Conservation (phyloP, 2,329 filamentous ascomycete species). For the Chrysoporthe cubensis region DNA sequence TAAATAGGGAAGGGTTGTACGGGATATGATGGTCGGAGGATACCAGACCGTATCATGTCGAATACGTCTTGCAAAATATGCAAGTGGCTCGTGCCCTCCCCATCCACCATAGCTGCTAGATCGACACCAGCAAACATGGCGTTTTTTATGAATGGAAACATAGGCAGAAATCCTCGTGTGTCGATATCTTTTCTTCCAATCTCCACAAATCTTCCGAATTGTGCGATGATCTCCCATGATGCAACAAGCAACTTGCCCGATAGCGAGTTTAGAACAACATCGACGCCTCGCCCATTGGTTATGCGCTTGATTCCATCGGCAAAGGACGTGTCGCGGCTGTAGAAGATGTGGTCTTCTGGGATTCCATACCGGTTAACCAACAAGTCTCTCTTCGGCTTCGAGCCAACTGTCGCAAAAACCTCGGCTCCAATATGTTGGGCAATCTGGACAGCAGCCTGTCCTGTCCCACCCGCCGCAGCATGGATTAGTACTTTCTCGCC, state of each 20-base stretch:
- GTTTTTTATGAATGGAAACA: conserved; percentile 39
- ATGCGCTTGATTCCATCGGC: not conserved
- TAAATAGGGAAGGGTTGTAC: not conserved
- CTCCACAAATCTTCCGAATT: conserved; percentile 39
- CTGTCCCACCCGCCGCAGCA: conserved; percentile 46
- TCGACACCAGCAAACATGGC: conserved; percentile 23
- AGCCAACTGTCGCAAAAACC: conserved; percentile 44
- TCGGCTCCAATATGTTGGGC: conserved; percentile 41
- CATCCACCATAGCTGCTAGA: conserved; percentile 4
- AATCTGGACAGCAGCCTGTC: conserved; percentile 48
- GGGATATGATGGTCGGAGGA: not conserved
- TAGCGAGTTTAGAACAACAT: conserved; percentile 28
- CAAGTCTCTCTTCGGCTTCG: conserved; percentile 38
- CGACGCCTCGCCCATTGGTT: conserved; percentile 19
- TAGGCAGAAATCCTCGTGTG: conserved; percentile 39
- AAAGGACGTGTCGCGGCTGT: conserved; percentile 5
- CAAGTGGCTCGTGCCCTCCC: not conserved
- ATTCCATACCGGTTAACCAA: conserved; percentile 42
- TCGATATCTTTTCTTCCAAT: conserved; percentile 37
- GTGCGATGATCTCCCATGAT: conserved; percentile 38
- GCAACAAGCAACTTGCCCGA: conserved; percentile 33
- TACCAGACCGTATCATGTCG: conserved; percentile 1
- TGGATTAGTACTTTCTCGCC: conserved; percentile 46
- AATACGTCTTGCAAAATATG: conserved; percentile 3
- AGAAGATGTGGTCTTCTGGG: conserved; percentile 42